Evolutionary conservation across 2,329 filamentous ascomycete genomes (phyloP), one percentile per base, ranked within the genome.

Genomic region (Thelonectria discophora): DNA sequence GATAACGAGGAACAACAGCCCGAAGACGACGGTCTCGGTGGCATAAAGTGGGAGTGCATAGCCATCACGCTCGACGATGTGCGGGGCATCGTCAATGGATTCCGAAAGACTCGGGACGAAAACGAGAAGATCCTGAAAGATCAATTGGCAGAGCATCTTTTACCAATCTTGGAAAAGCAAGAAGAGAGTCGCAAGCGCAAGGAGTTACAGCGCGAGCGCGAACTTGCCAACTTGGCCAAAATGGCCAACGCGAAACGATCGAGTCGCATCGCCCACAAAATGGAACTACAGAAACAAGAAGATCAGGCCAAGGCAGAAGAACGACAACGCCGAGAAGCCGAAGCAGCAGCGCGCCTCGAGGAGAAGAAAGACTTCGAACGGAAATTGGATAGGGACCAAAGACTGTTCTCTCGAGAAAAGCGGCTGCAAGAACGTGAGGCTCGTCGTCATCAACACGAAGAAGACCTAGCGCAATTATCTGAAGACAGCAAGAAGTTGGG

Each of bases 201-300:
- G 81, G 82, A 90, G 51, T 71, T 81, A 3, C 85, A 88, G 63
- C 82, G 90, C 69, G 87, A 96, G 74, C 92, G 89, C 64, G 94
- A 98, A 71, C 78, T 97, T 20, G 81, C 93, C 54, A 93, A 88
- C 68, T 77, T 97, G 66, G 90, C 94, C 69, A 94, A 95, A 74
- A 85, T 98, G 79, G 93, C 93, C n/a, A 92, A 90, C 58, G 94
- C 95, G 4, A 99, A 99, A 79, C 85, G 95, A 65, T 99, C 95
- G 1, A 97, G 92, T 71, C 88, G 95, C 65, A 87, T 99, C 67
- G 94, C 94, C 17, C 86, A 86, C 66, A 96, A 93, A 73, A 81
- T 88, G 34, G 93, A 97, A 73, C 90, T 88, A 65, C 91, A 93
- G 72, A 89, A 87, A 68, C 83, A 90, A 63, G 88, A 94, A 48